Evolutionary conservation across 2,329 filamentous ascomycete genomes (phyloP).

Genomic region (Fusarium praegraminearum): DNA sequence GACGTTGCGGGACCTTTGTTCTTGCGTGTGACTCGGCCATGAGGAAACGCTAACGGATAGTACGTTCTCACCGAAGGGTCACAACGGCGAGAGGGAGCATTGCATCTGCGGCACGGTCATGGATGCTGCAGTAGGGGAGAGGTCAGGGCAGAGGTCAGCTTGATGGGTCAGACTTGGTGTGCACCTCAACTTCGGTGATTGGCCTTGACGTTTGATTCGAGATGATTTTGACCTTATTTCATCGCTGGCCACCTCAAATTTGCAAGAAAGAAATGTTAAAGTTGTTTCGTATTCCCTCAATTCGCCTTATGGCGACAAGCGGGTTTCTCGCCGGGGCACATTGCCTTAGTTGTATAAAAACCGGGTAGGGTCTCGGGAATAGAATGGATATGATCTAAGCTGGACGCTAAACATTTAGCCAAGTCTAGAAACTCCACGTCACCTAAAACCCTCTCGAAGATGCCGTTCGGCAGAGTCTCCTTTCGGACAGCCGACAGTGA

Average conservation of each 20-base stretch:
- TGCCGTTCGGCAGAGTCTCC: slow-evolving; percentile 22
- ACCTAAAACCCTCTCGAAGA: slow-evolving; percentile 4
- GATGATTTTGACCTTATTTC: not conserved
- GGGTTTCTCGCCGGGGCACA: slow-evolving; percentile 2
- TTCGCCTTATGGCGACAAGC: slow-evolving; percentile 8
- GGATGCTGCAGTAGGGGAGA: not conserved
- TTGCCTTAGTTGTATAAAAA: slow-evolving; percentile 11
- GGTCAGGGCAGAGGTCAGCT: not conserved
- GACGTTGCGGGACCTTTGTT: slow-evolving; percentile 29
- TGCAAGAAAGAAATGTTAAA: not conserved
- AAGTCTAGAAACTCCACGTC: slow-evolving; percentile 10
- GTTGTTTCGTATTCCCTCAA: not conserved
- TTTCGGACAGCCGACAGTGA: slow-evolving; percentile 20
- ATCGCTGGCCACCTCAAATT: not conserved
- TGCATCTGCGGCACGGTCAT: slow-evolving; percentile 25
- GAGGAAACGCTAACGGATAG: slow-evolving; percentile 36
- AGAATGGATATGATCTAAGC: slow-evolving; percentile 36
- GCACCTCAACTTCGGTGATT: not conserved
- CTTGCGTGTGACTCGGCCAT: slow-evolving; percentile 34
- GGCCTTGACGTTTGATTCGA: not conserved
- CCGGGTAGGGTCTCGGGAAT: slow-evolving; percentile 37
- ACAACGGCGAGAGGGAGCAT: slow-evolving; percentile 12
- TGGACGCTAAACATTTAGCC: slow-evolving; percentile 28
- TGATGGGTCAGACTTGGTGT: not conserved
- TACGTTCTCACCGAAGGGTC: slow-evolving; percentile 19